Evolutionary conservation across 2,329 filamentous ascomycete genomes (phyloP).

Genomic region (Exophiala aquamarina): DNA sequence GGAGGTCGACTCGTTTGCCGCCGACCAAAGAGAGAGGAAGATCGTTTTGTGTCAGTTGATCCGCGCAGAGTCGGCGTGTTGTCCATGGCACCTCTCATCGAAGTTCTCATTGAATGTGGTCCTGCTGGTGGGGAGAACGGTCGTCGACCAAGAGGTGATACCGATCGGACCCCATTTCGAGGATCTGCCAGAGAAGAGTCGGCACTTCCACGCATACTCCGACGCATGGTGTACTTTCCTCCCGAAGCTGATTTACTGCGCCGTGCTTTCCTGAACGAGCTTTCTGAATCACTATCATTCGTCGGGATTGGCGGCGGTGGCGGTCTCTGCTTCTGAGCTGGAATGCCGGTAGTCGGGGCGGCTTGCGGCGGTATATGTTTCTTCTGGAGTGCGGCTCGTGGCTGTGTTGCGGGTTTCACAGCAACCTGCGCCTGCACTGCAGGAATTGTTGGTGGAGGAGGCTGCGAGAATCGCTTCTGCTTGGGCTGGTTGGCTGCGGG

Average conservation of each 20-base stretch:
- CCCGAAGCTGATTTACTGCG: constrained; percentile 42
- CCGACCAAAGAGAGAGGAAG: constrained; percentile 40
- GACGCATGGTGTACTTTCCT: constrained; percentile 62
- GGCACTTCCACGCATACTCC: constrained; percentile 65
- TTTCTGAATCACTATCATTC: constrained; percentile 66
- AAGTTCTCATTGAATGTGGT: constrained; percentile 45
- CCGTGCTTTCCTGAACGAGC: constrained; percentile 73
- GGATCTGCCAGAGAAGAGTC: constrained; percentile 48
- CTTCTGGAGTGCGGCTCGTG: constrained; percentile 36
- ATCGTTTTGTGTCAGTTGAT: constrained; percentile 32
- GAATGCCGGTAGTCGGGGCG: constrained; percentile 7
- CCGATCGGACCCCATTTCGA: constrained; percentile 63
- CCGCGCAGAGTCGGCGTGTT: constrained; percentile 28
- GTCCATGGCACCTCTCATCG: constrained; percentile 51
- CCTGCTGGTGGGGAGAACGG: constrained; percentile 45
- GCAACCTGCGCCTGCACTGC: constrained; percentile 7
- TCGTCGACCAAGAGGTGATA: constrained; percentile 63
- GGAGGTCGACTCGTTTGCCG: constrained; percentile 31
- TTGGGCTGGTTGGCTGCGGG: not conserved
- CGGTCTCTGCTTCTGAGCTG: constrained; percentile 3
- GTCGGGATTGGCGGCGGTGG: constrained; percentile 31
- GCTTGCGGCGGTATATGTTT: constrained; percentile 34
- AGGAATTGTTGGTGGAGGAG: constrained; percentile 8
- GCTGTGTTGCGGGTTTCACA: constrained; percentile 12
- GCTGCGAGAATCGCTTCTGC: constrained; percentile 3